Evolutionary conservation across 2,329 filamentous ascomycete genomes (phyloP), one percentile per base, ranked within the genome.

Genomic region (Eurotiales sp.): DNA sequence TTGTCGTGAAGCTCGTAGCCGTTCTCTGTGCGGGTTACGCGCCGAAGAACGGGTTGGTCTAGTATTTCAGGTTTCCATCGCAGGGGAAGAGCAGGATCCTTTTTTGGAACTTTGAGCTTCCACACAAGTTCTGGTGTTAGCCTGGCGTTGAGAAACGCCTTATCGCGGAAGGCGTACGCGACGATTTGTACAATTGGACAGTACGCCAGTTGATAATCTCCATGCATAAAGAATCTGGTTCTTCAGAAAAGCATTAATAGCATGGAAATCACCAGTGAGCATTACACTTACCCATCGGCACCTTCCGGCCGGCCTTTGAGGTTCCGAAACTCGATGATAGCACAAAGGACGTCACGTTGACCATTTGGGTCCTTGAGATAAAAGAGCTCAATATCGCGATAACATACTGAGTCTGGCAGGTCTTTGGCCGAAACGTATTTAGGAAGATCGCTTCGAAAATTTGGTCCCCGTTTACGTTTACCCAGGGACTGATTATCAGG

Each of bases 161-260:
- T 15, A 55, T 65, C 56, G 1, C 52, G 49, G 42, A 63, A 65
- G 39, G 61, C 58, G 27, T 60, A 58, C 1, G 48, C 55, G 29
- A 62, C 50, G 3, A 64, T 65, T 47, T 65, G 43, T 39, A 55
- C 29, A 14, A 63, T 64, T 12, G 48, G 59, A 27, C 40, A 65
- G 53, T 63, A 64, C 56, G 41, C 60, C 14, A 65, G 32, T 56
- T 64, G 42, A 27, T 65, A 65, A 52, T 62, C 53, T n/a, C 59
- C 23, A 25, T 65, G 32, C 42, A 65, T 62, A 17, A 64, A 65
- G 39, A 64, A 64, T 53, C 63, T 64, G 5, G 59, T 64, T 57
- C 58, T 62, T n/a, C n/a, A n/a, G n/a, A n/a, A n/a, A n/a, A n/a
- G n/a, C n/a, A n/a, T n/a, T n/a, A n/a, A n/a, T n/a, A n/a, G n/a